Evolutionary conservation across 179 eudicot genomes (phyloP), one percentile per base, ranked within the genome.

Genomic region (Beta corolliflora): DNA sequence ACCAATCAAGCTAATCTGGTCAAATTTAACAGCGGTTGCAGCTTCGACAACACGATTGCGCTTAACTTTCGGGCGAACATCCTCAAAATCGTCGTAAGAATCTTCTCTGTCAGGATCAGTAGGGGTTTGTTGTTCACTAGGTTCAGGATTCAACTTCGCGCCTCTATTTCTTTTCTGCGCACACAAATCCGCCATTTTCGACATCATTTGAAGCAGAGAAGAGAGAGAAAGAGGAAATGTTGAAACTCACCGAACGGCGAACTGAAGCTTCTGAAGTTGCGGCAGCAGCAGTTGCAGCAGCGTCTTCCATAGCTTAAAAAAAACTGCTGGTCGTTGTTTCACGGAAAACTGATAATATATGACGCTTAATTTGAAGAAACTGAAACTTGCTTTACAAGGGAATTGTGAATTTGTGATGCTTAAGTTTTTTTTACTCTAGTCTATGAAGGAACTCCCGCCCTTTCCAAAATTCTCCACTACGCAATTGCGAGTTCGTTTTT

Each of bases 61-160:
- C 88, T 90, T 95, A 52, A 83, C 72, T 84, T 84, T 91, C 2
- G 90, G 88, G 67, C 91, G 94, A 78, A 89, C 87, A 71, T 88
- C 94, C 48, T 91, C 94, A 36, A 95, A 87, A 54, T 89, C 97
- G 9, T 94, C 99, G 5, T 88, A 80, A 4, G 88, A 85, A 18
- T 90, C 97, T 9, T 90, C 97, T 5, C 48, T 75, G 48, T 90
- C 94, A 12, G 65, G 85, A 76, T 80, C 86, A 65, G 73, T 77
- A 60, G 86, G 86, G 83, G 80, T 85, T 71, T 67, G 88, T 58
- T 71, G 88, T 58, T 71, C 76, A 23, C 14, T 67, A 15, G 73
- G 59, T 72, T 72, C 83, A 21, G 44, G 56, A 67, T 79, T 84
- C 48, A 83, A 75, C 75, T 82, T 85, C 67, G 41, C 75, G 80